Evolutionary conservation across 1,139 yeast species (phyloP), one percentile per base, ranked within the genome.

Genomic region (Petasospora rhodanensis): DNA sequence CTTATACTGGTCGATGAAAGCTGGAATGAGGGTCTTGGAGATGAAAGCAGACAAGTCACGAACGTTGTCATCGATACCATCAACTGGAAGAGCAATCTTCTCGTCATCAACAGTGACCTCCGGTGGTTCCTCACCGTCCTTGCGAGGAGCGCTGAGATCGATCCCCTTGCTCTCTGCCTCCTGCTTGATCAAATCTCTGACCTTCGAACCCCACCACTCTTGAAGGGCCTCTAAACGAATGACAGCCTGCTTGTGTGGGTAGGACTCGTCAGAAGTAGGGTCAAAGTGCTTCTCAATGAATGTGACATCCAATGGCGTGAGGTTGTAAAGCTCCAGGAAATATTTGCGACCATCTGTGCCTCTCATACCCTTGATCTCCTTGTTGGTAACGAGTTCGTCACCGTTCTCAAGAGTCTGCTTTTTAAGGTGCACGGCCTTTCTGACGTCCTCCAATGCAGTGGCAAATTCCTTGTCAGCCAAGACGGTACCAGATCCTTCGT

Each of bases 301-400:
- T 35, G 70, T 73, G 40, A 87, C 69, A 62, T 91, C 98, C 37
- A 82, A 64, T 26, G 97, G 97, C 12, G 94, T 75, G 11, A 87
- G 67, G 54, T 93, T 75, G 65, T 79, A 84, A 44, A 89, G 68
- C 52, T 91, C 98, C 52, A 91, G 73, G 42, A 87, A 64, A 56
- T 91, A 91, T 44, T 76, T 75, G 51, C 96, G 76, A 24, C 83
- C 84, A 56, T 91, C 98, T 34, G 81, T 73, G 34, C 97, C 97
- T 28, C 66, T 60, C 49, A 89, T 72, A 49, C 96, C 97, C 61
- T 89, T 91, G 26, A 86, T 74, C 46, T 82, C 91, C 41, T 79
- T 70, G 4, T 95, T 82, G 11, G 87, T 76, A 22, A 71, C 72
- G 35, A 86, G 64, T 19, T 62, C 61, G 33, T 66, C 73, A 18